Conservation (phyloP, 192 early-diverging fungal species). For the Coemansia sp. region DNA sequence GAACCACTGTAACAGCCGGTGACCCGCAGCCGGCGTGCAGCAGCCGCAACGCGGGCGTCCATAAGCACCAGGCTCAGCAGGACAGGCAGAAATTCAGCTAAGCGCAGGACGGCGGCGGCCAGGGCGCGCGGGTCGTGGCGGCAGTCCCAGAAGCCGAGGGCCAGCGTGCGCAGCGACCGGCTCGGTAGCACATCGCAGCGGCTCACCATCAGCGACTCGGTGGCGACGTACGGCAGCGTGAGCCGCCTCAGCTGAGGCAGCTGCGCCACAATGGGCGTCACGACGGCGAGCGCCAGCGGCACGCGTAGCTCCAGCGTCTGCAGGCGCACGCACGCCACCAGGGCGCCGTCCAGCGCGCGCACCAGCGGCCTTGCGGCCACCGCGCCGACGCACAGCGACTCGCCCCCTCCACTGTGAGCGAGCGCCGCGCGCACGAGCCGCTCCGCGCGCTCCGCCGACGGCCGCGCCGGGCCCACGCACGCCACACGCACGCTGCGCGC, state of each 20-base stretch:
- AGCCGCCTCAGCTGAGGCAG: conserved; percentile 8
- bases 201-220: background rate
- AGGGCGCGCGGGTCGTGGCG: conserved; percentile 7
- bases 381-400: background rate
- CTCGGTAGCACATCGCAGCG: background rate
- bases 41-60: conserved; percentile 4
- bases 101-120: conserved; percentile 2
- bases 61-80: background rate
- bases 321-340: background rate
- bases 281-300: background rate
- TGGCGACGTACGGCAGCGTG: conserved; percentile 4
- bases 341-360: background rate
- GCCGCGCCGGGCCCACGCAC: background rate
- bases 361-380: background rate
- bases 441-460: background rate
- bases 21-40: background rate
- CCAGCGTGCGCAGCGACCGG: conserved; percentile 1
- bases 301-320: conserved; percentile 8
- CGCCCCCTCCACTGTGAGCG: background rate
- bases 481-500: background rate
- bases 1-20: too few species aligned
- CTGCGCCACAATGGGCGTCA: background rate
- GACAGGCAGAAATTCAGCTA: background rate
- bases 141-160: conserved; percentile 25
- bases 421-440: background rate